Conservation (phyloP, 2,329 filamentous ascomycete species). For the Cytospora leucostoma region DNA sequence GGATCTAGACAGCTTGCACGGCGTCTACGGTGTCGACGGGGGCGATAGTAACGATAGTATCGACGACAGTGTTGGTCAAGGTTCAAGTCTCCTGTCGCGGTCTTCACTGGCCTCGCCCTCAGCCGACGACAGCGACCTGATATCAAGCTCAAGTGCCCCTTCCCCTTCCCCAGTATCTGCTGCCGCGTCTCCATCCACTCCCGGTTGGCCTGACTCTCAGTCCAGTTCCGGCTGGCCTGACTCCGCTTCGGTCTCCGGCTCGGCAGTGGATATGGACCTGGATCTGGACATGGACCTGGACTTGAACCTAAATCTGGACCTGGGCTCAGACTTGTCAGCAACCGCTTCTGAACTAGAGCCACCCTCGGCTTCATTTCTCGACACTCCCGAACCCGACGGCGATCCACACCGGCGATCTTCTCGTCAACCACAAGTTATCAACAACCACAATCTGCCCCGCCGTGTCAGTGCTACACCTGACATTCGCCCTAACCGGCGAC, state of each 20-base stretch:
- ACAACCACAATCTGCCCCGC: slow-evolving; percentile 15
- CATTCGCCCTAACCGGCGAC: slow-evolving; percentile 21
- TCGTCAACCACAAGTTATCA: slow-evolving; percentile 8
- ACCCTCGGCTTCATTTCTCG: slow-evolving; percentile 8
- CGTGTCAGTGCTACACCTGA: slow-evolving; percentile 24
- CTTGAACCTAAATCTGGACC: not conserved
- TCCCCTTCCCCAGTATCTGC: not conserved
- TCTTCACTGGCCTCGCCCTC: not conserved
- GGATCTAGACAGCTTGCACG: not conserved
- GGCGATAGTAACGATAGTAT: not conserved
- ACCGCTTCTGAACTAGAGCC: slow-evolving; percentile 15
- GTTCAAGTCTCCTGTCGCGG: not conserved
- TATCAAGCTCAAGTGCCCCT: not conserved
- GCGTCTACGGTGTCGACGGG: not conserved
- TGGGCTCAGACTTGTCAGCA: not conserved
- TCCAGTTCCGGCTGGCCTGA: not conserved
- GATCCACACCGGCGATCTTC: slow-evolving; percentile 4
- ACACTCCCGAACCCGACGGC: not conserved
- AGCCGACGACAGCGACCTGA: not conserved
- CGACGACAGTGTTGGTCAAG: not conserved
- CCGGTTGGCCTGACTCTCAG: not conserved
- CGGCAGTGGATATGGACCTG: slow-evolving; percentile 3
- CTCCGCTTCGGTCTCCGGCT: not conserved
- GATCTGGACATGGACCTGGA: not conserved
- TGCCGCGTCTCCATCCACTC: not conserved